These are phyloP conservation scores for Gynochthodes officinalis DNA, from an alignment of 257 asterid species.

Conservation along the genomic window DNA sequence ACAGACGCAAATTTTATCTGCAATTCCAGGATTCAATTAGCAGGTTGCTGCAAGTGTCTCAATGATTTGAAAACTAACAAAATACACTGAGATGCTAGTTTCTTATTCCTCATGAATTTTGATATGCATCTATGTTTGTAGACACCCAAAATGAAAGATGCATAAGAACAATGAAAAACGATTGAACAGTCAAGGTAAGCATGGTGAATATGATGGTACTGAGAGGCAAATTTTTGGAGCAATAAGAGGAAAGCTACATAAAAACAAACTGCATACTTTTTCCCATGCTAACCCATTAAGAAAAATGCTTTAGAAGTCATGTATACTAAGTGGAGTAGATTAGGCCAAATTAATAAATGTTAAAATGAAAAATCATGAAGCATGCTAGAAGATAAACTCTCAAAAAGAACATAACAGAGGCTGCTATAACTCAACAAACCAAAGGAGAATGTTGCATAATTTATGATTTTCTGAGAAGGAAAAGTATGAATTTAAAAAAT, in stretches of 20 bases:
- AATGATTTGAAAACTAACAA: not conserved
- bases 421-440: not conserved
- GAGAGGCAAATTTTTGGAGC: not conserved
- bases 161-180: not conserved
- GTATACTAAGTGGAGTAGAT: not conserved
- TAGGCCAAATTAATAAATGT: not conserved
- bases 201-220: not conserved
- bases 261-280: not conserved
- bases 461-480: not conserved
- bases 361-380: not conserved
- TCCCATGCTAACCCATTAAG: not conserved
- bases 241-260: too few relatives aligned
- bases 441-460: not conserved
- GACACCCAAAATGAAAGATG: not conserved
- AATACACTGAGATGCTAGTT: not conserved
- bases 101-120: not conserved
- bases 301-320: not conserved
- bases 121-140: not conserved
- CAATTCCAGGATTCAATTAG: constrained; percentile 7
- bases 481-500: not conserved
- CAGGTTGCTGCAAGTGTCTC: not conserved
- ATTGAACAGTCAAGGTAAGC: not conserved
- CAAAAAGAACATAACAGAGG: not conserved
- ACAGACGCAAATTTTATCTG: constrained; percentile 86
- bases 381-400: not conserved